Evolutionary conservation across 2,329 filamentous ascomycete species (phyloP).

Genomic region (Trichophyton simii): DNA sequence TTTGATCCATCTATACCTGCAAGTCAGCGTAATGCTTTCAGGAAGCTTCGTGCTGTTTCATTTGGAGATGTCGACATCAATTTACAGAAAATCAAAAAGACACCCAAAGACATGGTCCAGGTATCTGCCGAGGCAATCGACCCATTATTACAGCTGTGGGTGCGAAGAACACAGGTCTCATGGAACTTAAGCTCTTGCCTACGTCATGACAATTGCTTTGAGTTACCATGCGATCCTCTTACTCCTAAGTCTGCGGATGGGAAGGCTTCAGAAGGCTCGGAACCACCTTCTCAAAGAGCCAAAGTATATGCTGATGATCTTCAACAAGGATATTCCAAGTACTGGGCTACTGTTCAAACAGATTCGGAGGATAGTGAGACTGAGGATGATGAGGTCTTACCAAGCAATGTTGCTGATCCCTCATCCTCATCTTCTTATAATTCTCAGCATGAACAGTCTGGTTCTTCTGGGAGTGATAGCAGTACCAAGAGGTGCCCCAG

Average conservation of each 20-base stretch:
- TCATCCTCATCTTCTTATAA: not conserved
- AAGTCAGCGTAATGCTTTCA: slow-evolving; percentile 12
- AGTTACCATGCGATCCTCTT: not conserved
- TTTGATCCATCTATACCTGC: slow-evolving; percentile 14
- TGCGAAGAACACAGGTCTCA: slow-evolving; percentile 11
- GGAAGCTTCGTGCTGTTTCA: slow-evolving; percentile 20
- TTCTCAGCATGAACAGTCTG: not conserved
- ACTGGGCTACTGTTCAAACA: slow-evolving; percentile 28
- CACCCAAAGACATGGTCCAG: slow-evolving; percentile 29
- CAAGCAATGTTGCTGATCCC: not conserved
- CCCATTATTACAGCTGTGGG: slow-evolving; percentile 22
- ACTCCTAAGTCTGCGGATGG: not conserved
- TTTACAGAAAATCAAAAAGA: slow-evolving; percentile 23
- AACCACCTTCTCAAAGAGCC: slow-evolving; percentile 28
- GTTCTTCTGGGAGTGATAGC: not conserved
- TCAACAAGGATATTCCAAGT: slow-evolving; percentile 23
- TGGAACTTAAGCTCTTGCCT: slow-evolving; percentile 19
- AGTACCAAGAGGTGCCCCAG: no score
- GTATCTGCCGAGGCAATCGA: slow-evolving; percentile 26
- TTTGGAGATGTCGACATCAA: slow-evolving; percentile 25
- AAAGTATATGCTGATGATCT: slow-evolving; percentile 20
- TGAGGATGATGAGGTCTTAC: not conserved
- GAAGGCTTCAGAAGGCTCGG: slow-evolving; percentile 21
- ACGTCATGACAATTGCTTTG: slow-evolving; percentile 9
- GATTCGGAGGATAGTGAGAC: slow-evolving; percentile 18